These are phyloP conservation scores for Prinsepia uniflora DNA, from an alignment of 306 rosid species.

Conservation along the genomic window DNA sequence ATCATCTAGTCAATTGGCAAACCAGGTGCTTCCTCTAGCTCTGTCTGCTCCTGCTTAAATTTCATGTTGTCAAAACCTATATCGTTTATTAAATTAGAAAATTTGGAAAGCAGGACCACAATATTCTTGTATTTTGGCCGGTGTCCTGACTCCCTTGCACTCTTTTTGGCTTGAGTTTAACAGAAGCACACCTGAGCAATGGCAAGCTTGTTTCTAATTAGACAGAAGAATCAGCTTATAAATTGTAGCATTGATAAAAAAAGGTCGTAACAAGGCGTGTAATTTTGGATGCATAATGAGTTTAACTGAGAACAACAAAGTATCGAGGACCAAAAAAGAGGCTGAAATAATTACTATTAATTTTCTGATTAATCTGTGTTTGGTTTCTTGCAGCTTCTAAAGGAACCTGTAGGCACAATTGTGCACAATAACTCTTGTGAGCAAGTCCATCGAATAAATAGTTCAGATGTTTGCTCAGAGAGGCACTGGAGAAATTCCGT, in stretches of 20 bases:
- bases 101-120: constrained; percentile 8
- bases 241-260: background rate
- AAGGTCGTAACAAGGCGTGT: background rate
- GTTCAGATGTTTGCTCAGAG: constrained; percentile 35
- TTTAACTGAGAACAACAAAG: background rate
- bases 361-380: constrained; percentile 1
- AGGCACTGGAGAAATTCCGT: constrained; percentile 53
- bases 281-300: background rate
- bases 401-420: constrained; percentile 33
- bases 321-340: background rate
- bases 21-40: constrained; percentile 43
- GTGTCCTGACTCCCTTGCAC: constrained; percentile 3
- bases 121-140: background rate
- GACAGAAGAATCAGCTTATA: background rate
- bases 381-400: constrained; percentile 43
- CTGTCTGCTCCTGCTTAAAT: constrained; percentile 9
- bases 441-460: constrained; percentile 18
- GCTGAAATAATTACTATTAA: background rate
- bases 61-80: constrained; percentile 11
- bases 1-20: constrained; percentile 33
- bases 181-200: background rate
- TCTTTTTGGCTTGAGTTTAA: constrained; percentile 2
- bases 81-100: background rate
- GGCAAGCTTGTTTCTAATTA: constrained; percentile 1
- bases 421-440: constrained; percentile 34